These are phyloP conservation scores for Massarina eburnea DNA, from an alignment of 2,329 filamentous ascomycete genomes.

Conservation along the genomic window DNA sequence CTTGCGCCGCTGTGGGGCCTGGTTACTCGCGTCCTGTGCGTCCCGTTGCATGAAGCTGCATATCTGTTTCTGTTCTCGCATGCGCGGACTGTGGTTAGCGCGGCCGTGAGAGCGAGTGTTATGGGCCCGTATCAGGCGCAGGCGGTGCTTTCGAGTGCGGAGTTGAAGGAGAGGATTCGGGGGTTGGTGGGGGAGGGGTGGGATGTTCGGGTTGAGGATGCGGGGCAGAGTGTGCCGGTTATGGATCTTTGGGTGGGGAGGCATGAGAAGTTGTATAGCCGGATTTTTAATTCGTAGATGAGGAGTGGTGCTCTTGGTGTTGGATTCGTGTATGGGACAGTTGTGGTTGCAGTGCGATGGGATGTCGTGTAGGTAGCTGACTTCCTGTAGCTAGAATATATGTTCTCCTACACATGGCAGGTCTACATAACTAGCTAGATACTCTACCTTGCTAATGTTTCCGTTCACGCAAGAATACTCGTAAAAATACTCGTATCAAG, in stretches of 20 bases:
- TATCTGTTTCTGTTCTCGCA: constrained; percentile 78
- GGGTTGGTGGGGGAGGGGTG: constrained; percentile 63
- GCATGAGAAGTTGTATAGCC: constrained; percentile 80
- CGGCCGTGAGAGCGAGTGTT: constrained; percentile 74
- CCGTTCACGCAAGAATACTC: not conserved
- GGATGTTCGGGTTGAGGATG: constrained; percentile 62
- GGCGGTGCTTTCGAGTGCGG: constrained; percentile 64
- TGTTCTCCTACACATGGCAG: too few relatives aligned
- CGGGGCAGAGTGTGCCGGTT: constrained; percentile 73
- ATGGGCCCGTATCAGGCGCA: constrained; percentile 83
- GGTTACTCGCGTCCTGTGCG: constrained; percentile 62
- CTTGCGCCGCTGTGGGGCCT: constrained; percentile 71
- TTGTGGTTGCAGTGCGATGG: too few relatives aligned
- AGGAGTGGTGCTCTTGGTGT: not conserved
- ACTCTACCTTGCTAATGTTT: not conserved
- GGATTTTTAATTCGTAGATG: constrained; percentile 79
- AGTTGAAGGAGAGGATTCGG: constrained; percentile 61
- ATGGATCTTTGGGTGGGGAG: constrained; percentile 83
- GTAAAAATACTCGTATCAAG: too few relatives aligned
- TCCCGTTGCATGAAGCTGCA: constrained; percentile 64
- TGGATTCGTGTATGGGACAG: not conserved
- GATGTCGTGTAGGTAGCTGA: not conserved
- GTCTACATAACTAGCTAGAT: too few relatives aligned
- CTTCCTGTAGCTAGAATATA: too few relatives aligned
- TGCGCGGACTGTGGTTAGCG: constrained; percentile 73